Evolutionary conservation across 2,329 filamentous ascomycete species (phyloP), one percentile per base, ranked within the genome.

Genomic region (Pseudophaeomoniella oleicola): DNA sequence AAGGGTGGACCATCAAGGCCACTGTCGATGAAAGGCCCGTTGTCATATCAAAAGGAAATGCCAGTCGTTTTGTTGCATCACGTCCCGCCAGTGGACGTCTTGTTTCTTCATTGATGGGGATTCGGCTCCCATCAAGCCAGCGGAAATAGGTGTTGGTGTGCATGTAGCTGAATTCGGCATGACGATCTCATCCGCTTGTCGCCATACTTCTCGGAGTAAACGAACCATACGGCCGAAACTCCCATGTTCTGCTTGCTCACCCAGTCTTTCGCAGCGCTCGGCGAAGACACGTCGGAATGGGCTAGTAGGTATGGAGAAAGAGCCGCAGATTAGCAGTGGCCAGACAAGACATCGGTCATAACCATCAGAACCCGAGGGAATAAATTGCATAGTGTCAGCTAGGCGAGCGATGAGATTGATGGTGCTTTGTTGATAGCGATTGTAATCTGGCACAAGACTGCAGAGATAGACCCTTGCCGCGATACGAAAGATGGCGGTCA

Each of bases 391-490:
- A 22, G 81, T 74, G 39, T 75, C 71, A 16, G 80, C 76, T 42
- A 94, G 74, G 50, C 83, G 82, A 41, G 81, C 72, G 30, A 94
- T 75, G 16, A 96, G 70, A 45, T 78, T 78, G 50, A 80, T 66
- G 51, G 78, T 87, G 54, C 78, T 84, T 5, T 67, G 65, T 49
- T 90, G 79, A 39, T 68, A 70, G 34, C 81, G 81, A 49, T 79
- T 77, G 61, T 88, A 90, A 39, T 86, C 86, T 1, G 88, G 88
- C 0, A 96, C 83, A 22, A 98, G 69, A 53, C 83, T 87, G 75
- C 86, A 94, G n/a, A 96, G 77, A 61, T 94, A 94, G 62, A 98
- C 86, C 52, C 88, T 81, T 3, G 88, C 87, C 2, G 88, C 88
- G 37, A 93, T 67, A 50, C 88, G 83, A 74, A 93, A 98, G 31